Evolutionary conservation across 1,139 yeast species (phyloP), one percentile per base, ranked within the genome.

Genomic region (Hansenula sp.): DNA sequence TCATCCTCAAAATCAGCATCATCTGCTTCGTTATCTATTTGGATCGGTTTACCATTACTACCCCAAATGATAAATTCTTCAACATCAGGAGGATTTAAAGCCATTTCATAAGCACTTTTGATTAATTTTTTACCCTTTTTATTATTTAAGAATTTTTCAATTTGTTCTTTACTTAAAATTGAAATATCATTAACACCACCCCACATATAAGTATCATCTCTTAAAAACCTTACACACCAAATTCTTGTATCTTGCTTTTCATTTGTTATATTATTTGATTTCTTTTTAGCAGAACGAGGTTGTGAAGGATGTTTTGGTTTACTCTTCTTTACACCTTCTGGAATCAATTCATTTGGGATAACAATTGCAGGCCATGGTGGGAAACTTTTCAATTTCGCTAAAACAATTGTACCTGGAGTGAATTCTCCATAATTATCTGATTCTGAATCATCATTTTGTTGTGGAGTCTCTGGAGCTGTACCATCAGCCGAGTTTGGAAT

Each of bases 341-440:
- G 90, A 11, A 83, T 64, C 7, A 74, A 55, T 21, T 69, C 66
- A 41, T 66, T 71, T 2, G 82, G 82, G n/a, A 83, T 69, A 2
- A 83, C 77, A 76, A 82, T 78, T 4, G 88, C 87, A 1, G 92
- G 92, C 92, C 92, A 83, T 34, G 86, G 80, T 8, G 90, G 84
- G 55, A 79, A 83, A 7, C 90, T 89, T 54, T 82, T 83, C 26
- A 83, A 80, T 57, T 83, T 83, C 7, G 89, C 88, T 30, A 83
- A 66, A 0, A 83, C 89, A 4, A 81, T 50, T 12, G 57, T 51
- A 2, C 57, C 55, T 4, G 57, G 56, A 11, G 53, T 69, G 39
- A 44, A 53, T 2, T 36, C 43, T 1, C 56, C 58, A 25, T 52
- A 51, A 5, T 42, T 47, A 11, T 32, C 20, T 8, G 9, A 5